phyloP scores from a whole-genome alignment of 164 flowering plant species.

The Hamamelis virginiana region DNA sequence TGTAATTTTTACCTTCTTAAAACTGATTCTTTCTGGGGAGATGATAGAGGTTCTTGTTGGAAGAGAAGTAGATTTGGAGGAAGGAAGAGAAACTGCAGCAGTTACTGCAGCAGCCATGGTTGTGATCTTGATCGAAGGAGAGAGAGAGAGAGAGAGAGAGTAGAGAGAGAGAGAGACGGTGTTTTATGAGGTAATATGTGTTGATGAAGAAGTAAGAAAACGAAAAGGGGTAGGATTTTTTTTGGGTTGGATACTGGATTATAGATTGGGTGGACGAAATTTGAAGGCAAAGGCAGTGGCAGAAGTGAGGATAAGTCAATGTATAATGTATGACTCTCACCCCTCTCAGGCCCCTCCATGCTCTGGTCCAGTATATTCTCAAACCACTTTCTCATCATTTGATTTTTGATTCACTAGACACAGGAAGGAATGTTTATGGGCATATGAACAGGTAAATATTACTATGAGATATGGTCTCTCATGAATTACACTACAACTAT shows the following conservation, averaged over 20 bases:
- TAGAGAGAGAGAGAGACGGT: conserved; percentile 6
- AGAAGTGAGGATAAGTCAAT: conserved; percentile 53
- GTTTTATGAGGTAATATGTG: conserved; percentile 5
- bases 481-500: too few relatives aligned
- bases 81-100: conserved; percentile 77
- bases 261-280: conserved; percentile 69
- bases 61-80: conserved; percentile 69
- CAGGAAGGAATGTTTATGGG: too few relatives aligned
- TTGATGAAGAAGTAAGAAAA: conserved; percentile 6
- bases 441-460: too few relatives aligned
- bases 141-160: conserved; percentile 2
- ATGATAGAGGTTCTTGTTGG: conserved; percentile 50
- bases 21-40: conserved; percentile 57
- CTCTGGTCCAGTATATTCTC: neutral
- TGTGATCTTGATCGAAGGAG: neutral
- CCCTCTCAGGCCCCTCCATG: neutral
- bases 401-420: too few relatives aligned
- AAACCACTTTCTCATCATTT: too few relatives aligned
- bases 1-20: conserved; percentile 52
- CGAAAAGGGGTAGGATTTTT: conserved; percentile 2
- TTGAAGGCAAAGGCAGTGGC: conserved; percentile 46
- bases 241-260: conserved; percentile 24
- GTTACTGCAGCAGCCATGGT: conserved; percentile 77
- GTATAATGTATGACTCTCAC: conserved; percentile 32
- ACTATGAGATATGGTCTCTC: too few relatives aligned